Conservation (phyloP, 2,329 filamentous ascomycete genomes). For the Pyrenochaeta sp. region DNA sequence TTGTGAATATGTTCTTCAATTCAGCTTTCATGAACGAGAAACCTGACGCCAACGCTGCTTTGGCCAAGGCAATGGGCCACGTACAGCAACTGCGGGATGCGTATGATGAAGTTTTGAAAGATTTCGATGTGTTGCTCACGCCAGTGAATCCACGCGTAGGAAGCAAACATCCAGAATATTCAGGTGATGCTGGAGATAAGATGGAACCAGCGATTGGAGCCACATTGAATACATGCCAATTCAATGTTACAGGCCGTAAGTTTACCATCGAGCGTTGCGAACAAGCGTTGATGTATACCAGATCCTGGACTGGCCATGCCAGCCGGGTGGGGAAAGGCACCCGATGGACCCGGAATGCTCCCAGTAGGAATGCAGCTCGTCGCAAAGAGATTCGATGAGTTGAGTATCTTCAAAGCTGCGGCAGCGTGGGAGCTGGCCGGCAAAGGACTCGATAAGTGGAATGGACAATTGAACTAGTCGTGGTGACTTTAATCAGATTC, state of each 20-base stretch:
- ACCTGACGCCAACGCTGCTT: slow-evolving; percentile 35
- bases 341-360: slow-evolving; percentile 30
- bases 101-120: slow-evolving; percentile 55
- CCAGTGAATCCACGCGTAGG: slow-evolving; percentile 58
- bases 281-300: slow-evolving; percentile 1
- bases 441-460: slow-evolving; percentile 28
- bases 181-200: slow-evolving; percentile 49
- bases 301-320: slow-evolving; percentile 59
- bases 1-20: slow-evolving; percentile 55
- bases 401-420: slow-evolving; percentile 43
- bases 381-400: slow-evolving; percentile 43
- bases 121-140: slow-evolving; percentile 59
- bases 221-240: slow-evolving; percentile 54
- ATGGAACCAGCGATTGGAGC: slow-evolving; percentile 55
- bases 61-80: slow-evolving; percentile 57
- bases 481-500: slow-evolving; percentile 31
- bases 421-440: slow-evolving; percentile 46
- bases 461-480: slow-evolving; percentile 19
- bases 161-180: slow-evolving; percentile 49
- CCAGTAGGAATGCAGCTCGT: slow-evolving; percentile 49
- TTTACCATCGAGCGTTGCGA: not conserved
- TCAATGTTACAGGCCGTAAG: slow-evolving; percentile 58
- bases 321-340: slow-evolving; percentile 39
- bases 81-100: slow-evolving; percentile 56
- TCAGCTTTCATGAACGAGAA: slow-evolving; percentile 40